Evolutionary conservation across 441 rosid genomes (phyloP).

Genomic region (Populus hybrid): DNA sequence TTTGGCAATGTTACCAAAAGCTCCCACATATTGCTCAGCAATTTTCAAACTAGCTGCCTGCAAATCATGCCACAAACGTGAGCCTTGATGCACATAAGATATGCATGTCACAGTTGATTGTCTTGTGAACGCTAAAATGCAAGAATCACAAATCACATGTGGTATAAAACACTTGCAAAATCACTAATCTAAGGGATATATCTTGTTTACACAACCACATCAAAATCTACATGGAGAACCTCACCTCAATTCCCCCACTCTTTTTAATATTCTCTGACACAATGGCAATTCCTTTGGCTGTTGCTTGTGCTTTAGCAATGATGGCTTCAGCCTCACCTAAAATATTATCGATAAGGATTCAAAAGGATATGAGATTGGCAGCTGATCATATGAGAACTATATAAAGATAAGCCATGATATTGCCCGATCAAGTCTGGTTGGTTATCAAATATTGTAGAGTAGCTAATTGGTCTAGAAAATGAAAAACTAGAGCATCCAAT

Average conservation of each 20-base stretch:
- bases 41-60: constrained; percentile 93
- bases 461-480: no score
- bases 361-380: no score
- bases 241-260: constrained; percentile 83
- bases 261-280: constrained; percentile 70
- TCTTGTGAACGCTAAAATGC: background rate
- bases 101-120: background rate
- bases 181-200: background rate
- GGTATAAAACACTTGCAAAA: background rate
- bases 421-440: no score
- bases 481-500: background rate
- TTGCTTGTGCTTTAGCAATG: constrained; percentile 49
- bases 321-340: constrained; percentile 70
- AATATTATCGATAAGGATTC: constrained; percentile 5
- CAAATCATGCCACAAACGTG: constrained; percentile 17
- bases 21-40: constrained; percentile 82
- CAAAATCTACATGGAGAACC: constrained; percentile 14
- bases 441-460: no score
- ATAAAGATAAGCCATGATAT: no score
- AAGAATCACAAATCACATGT: background rate
- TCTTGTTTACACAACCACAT: background rate
- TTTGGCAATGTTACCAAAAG: constrained; percentile 86
- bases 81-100: constrained; percentile 2
- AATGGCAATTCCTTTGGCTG: constrained; percentile 65
- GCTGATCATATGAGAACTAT: background rate